Evolutionary conservation across 768 basidiomycete genomes (phyloP).

Genomic region (Boletellus ananas): DNA sequence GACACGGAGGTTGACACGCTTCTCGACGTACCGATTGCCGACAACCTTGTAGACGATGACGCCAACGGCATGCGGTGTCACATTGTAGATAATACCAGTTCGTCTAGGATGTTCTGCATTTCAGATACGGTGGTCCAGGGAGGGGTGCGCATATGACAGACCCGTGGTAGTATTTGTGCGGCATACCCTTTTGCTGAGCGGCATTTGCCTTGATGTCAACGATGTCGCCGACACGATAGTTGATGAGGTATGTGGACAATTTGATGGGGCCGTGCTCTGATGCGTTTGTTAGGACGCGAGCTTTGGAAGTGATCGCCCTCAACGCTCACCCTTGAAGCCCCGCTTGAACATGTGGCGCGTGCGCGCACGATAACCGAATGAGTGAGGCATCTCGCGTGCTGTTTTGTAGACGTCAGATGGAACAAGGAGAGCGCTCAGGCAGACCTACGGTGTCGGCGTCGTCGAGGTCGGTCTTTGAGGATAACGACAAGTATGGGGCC

Average conservation of each 20-base stretch:
- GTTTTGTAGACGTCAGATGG: conserved; percentile 6
- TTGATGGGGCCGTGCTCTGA: conserved; percentile 87
- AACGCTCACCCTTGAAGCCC: conserved; percentile 87
- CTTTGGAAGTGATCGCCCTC: conserved; percentile 7
- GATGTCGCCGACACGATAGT: conserved; percentile 95
- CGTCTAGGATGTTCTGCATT: conserved; percentile 50
- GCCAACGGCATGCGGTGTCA: conserved; percentile 90
- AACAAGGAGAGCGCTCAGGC: conserved; percentile 13
- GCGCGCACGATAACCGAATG: conserved; percentile 99
- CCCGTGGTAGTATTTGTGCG: conserved; percentile 99
- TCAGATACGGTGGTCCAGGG: conserved; percentile 3
- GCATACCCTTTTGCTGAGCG: conserved; percentile 99
- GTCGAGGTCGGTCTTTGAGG: conserved; percentile 50
- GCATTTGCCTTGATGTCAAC: conserved; percentile 99
- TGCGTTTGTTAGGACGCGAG: conserved; percentile 2
- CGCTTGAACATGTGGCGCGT: conserved; percentile 99
- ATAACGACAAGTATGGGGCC: conserved; percentile 28
- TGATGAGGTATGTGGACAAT: conserved; percentile 88
- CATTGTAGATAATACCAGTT: conserved; percentile 98
- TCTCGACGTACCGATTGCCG: conserved; percentile 98
- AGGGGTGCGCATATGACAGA: conserved; percentile 39
- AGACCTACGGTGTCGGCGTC: conserved; percentile 45
- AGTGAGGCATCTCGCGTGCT: conserved; percentile 96
- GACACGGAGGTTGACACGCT: conserved; percentile 96
- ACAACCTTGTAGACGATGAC: conserved; percentile 98